Evolutionary conservation across 106 monocot genomes (phyloP).

Genomic region (Iris macrosiphon): DNA sequence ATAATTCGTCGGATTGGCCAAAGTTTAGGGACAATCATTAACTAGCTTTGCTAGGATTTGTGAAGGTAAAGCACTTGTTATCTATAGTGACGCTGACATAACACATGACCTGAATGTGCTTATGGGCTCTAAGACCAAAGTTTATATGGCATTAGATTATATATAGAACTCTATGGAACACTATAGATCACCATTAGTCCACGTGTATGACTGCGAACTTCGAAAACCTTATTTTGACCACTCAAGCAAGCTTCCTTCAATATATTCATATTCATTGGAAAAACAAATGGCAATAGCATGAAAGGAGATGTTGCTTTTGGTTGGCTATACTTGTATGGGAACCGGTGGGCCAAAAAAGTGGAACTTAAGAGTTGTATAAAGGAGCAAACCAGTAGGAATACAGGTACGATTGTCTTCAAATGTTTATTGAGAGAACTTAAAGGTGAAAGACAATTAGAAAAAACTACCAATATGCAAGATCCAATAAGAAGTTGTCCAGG

Average conservation of each 20-base stretch:
- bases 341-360: background rate
- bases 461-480: background rate
- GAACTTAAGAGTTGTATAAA: too few species aligned
- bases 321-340: background rate
- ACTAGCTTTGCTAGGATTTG: background rate
- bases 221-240: conserved; percentile 3
- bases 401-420: conserved; percentile 4
- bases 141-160: background rate
- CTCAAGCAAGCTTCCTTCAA: conserved; percentile 1
- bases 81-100: background rate
- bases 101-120: background rate
- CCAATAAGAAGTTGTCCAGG: background rate
- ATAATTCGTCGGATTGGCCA: conserved; percentile 3
- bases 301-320: background rate
- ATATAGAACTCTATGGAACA: conserved; percentile 1
- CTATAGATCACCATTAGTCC: background rate
- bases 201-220: background rate
- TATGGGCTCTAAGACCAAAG: background rate
- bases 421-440: background rate
- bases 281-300: conserved; percentile 3
- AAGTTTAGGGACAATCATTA: background rate
- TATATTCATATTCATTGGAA: conserved; percentile 2
- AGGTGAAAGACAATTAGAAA: conserved; percentile 1
- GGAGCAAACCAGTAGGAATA: background rate
- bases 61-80: background rate